Conservation (phyloP, 225 moss, liverwort and hornwort genomes). For the Polytrichum commune region DNA sequence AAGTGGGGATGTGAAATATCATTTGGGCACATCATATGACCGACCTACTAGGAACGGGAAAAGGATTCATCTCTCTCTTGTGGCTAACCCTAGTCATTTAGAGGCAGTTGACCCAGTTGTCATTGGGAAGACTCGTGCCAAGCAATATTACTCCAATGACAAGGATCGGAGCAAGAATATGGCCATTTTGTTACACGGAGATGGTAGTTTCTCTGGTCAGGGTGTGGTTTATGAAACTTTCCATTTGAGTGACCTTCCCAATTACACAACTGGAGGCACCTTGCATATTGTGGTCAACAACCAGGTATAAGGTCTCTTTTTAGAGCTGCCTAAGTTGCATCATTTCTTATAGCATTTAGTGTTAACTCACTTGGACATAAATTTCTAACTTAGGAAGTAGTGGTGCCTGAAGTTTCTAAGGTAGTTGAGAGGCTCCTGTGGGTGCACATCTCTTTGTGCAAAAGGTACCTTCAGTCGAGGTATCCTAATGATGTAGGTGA, state of each 20-base stretch:
- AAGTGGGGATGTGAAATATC: constrained; percentile 98
- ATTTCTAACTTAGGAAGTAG: no score
- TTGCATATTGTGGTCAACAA: constrained; percentile 98
- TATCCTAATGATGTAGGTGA: no score
- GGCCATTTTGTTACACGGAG: constrained; percentile 90
- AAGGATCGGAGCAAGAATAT: constrained; percentile 73
- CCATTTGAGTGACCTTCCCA: constrained; percentile 87
- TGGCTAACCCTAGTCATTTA: constrained; percentile 97
- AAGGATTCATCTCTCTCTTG: constrained; percentile 87
- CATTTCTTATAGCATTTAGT: no score
- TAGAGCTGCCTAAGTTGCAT: no score
- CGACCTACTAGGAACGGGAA: constrained; percentile 82
- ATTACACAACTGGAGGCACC: constrained; percentile 93
- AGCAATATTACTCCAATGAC: constrained; percentile 87
- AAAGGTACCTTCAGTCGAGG: no score
- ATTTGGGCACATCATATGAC: constrained; percentile 97
- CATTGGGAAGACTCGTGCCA: constrained; percentile 92
- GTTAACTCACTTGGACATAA: no score
- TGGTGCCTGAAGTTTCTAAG: no score
- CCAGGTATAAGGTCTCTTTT: constrained; percentile 44
- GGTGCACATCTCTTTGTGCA: no score
- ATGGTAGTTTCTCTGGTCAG: constrained; percentile 96
- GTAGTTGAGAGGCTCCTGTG: no score
- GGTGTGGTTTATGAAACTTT: constrained; percentile 96
- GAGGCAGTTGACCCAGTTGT: constrained; percentile 96